A percentile compares a stretch with the other conserved stretches of the same genome.
Evolutionary conservation across 2,329 filamentous ascomycete genomes (phyloP).

Genomic region (Beauveria rudraprayagi): DNA sequence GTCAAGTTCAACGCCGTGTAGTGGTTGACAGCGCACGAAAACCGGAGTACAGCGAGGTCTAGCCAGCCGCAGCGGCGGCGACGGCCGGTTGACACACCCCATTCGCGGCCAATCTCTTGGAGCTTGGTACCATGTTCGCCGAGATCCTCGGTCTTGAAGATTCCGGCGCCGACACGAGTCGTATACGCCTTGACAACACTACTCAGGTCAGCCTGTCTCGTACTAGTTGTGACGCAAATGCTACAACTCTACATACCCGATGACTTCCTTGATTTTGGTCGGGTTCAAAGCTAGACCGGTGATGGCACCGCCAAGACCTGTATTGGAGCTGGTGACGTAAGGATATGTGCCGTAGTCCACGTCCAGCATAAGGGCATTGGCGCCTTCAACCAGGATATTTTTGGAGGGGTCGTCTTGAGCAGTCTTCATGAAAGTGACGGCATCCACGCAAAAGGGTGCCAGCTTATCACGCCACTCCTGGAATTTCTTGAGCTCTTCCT

Average conservation of each 20-base stretch:
- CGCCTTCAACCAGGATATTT: conserved; percentile 61
- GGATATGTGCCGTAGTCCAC: conserved; percentile 42
- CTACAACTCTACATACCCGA: conserved; percentile 32
- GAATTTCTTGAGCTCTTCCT: conserved; percentile 59
- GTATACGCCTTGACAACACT: conserved; percentile 27
- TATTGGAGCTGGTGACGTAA: conserved; percentile 8
- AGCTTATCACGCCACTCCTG: conserved; percentile 50
- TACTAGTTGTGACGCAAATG: neutral
- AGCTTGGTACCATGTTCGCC: conserved; percentile 37
- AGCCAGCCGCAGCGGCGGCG: conserved; percentile 53
- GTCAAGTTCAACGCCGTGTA: conserved; percentile 56
- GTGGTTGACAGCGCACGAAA: conserved; percentile 54
- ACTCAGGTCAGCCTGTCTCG: neutral
- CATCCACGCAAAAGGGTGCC: conserved; percentile 56
- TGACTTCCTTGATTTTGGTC: conserved; percentile 48
- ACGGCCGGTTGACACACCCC: conserved; percentile 45
- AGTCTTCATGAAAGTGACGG: conserved; percentile 53
- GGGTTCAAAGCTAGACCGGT: conserved; percentile 55
- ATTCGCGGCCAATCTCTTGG: conserved; percentile 38
- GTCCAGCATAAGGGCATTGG: conserved; percentile 55
- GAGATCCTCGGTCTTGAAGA: conserved; percentile 57
- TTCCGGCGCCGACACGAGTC: conserved; percentile 52
- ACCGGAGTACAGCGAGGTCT: conserved; percentile 62
- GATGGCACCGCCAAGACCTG: conserved; percentile 41
- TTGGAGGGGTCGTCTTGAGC: conserved; percentile 47